These are phyloP conservation scores for Enterocytospora artemiae DNA, from an alignment of 371 early-diverging fungal species.

Conservation along the genomic window DNA sequence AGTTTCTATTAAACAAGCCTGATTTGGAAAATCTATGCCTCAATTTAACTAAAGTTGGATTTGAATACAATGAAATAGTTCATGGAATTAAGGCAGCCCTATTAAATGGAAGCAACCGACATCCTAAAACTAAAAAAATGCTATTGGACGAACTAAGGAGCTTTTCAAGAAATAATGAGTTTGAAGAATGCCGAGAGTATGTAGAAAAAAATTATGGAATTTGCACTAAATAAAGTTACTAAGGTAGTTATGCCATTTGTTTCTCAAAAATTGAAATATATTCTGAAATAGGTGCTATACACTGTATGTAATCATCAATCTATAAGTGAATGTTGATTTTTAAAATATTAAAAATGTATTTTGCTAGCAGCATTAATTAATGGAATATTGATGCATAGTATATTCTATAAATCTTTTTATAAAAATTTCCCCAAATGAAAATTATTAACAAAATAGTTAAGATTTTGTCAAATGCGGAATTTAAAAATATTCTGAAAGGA, in stretches of 20 bases:
- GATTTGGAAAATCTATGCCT: not conserved
- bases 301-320: too few relatives aligned
- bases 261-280: too few relatives aligned
- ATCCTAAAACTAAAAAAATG: constrained; percentile 6
- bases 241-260: too few relatives aligned
- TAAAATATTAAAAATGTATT: too few relatives aligned
- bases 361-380: too few relatives aligned
- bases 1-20: not conserved
- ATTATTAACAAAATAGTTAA: constrained; percentile 17
- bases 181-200: not conserved
- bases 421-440: constrained; percentile 10
- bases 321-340: too few relatives aligned
- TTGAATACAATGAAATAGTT: constrained; percentile 7
- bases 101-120: not conserved
- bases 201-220: not conserved
- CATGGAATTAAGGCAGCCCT: not conserved
- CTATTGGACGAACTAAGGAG: not conserved
- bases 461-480: constrained; percentile 17
- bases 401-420: too few relatives aligned
- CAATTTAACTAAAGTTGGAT: constrained; percentile 1
- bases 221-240: too few relatives aligned
- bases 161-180: constrained; percentile 9
- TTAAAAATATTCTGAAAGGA: constrained; percentile 4
- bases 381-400: too few relatives aligned
- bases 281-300: too few relatives aligned